Percentiles rank a stretch among this genome's conserved stretches.
phyloP scores from a whole-genome alignment of 73 alveolate species.

The Paramecium sexaurelia region DNA sequence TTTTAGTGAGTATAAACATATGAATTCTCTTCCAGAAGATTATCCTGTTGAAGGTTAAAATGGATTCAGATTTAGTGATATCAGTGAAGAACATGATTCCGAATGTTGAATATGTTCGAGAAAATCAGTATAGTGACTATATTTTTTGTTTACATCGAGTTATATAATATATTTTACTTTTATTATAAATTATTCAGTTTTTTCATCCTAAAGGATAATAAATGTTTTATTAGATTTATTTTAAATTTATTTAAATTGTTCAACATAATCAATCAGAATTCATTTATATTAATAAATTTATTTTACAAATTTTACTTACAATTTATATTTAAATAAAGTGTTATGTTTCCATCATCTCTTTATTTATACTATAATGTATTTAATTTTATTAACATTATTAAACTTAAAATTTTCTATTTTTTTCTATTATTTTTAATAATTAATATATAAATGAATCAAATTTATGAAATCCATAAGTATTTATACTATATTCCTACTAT shows the following conservation, averaged over 20 bases:
- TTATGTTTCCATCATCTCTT: not conserved
- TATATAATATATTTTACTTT: not conserved
- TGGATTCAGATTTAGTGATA: not conserved
- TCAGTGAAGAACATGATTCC: not conserved
- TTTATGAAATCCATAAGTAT: not conserved
- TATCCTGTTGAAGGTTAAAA: not conserved
- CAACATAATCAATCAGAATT: conserved; percentile 11
- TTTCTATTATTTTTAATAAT: not conserved
- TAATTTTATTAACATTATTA: not conserved
- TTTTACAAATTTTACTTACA: not conserved
- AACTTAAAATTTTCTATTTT: not conserved
- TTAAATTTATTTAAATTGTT: not conserved
- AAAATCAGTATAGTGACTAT: not conserved
- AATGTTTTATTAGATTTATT: conserved; percentile 13
- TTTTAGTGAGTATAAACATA: conserved; percentile 10
- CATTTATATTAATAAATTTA: not conserved
- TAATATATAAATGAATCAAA: not conserved
- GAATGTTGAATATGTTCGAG: not conserved
- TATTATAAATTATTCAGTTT: conserved; percentile 31
- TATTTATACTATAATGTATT: not conserved
- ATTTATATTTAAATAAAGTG: not conserved
- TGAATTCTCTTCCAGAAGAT: conserved; percentile 16
- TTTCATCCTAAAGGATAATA: conserved; percentile 16
- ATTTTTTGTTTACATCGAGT: conserved; percentile 35
- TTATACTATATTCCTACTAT: not conserved